phyloP scores from a whole-genome alignment of 164 flowering plant genomes.

The Dillenia turbinata region DNA sequence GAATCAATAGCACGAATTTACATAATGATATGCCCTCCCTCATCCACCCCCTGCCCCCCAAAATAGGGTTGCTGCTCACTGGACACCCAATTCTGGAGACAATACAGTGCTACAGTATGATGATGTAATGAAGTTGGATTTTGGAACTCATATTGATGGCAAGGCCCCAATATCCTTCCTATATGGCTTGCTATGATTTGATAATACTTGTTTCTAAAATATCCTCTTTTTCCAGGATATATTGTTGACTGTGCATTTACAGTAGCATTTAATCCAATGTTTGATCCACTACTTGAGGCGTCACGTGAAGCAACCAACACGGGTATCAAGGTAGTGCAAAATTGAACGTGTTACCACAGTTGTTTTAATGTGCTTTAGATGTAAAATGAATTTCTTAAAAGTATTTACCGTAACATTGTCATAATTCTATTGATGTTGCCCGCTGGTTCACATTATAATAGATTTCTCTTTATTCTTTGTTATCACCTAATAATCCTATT shows the following conservation, averaged over 20 bases:
- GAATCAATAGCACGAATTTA: too few species aligned
- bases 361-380: too few species aligned
- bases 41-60: not conserved
- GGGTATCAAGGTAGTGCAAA: conserved; percentile 62
- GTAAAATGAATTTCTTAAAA: too few species aligned
- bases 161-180: conserved; percentile 5
- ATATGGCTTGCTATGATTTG: not conserved
- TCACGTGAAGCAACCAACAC: conserved; percentile 94
- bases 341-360: too few species aligned
- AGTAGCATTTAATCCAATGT: conserved; percentile 95
- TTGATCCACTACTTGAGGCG: conserved; percentile 85
- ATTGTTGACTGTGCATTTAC: conserved; percentile 98
- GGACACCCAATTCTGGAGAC: conserved; percentile 99
- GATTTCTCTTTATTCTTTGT: too few species aligned
- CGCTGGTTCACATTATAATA: too few species aligned
- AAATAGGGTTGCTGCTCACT: conserved; percentile 96
- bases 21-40: too few species aligned
- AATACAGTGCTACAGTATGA: conserved; percentile 95
- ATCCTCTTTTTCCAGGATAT: conserved; percentile 39
- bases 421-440: too few species aligned
- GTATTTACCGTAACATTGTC: too few species aligned
- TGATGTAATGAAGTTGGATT: conserved; percentile 99
- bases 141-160: conserved; percentile 98
- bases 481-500: too few species aligned
- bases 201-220: not conserved